phyloP scores from a whole-genome alignment of 495 filamentous ascomycete species.

The Friedmanniomyces simplex region DNA sequence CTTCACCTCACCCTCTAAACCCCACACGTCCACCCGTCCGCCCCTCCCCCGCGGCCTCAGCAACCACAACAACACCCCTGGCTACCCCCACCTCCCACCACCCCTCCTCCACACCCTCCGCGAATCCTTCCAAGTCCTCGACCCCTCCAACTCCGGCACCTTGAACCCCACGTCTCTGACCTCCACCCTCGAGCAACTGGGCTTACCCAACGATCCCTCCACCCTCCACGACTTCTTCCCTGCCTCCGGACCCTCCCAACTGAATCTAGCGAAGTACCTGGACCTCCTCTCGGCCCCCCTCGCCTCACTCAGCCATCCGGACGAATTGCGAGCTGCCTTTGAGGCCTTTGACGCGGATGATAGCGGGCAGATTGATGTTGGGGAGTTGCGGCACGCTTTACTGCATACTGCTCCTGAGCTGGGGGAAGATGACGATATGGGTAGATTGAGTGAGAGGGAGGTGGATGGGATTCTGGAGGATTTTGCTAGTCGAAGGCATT shows the following conservation, averaged over 20 bases:
- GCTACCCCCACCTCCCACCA: slow-evolving; percentile 25
- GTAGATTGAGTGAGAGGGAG: slow-evolving; percentile 56
- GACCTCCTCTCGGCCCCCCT: slow-evolving; percentile 63
- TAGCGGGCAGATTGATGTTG: slow-evolving; percentile 79
- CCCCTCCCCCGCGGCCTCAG: slow-evolving; percentile 8
- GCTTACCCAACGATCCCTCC: slow-evolving; percentile 45
- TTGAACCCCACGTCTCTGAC: slow-evolving; percentile 68
- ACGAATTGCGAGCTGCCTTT: slow-evolving; percentile 76
- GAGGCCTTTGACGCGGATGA: slow-evolving; percentile 94
- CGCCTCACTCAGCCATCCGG: slow-evolving; percentile 56
- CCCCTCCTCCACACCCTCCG: slow-evolving; percentile 44
- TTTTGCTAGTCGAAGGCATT: slow-evolving; percentile 72
- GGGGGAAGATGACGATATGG: slow-evolving; percentile 42
- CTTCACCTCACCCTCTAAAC: slow-evolving; percentile 1
- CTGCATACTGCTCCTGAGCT: slow-evolving; percentile 68
- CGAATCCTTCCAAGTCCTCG: slow-evolving; percentile 79
- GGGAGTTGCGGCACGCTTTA: slow-evolving; percentile 71
- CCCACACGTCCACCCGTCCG: background rate
- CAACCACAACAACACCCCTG: slow-evolving; percentile 10
- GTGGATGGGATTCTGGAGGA: slow-evolving; percentile 74
- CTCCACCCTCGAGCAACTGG: slow-evolving; percentile 68
- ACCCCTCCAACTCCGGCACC: slow-evolving; percentile 65
- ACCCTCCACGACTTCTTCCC: slow-evolving; percentile 70
- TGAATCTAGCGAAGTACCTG: slow-evolving; percentile 71
- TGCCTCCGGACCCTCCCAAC: slow-evolving; percentile 31